phyloP scores from a whole-genome alignment of 345 rosid species.

The Pseudoturritis turrita region DNA sequence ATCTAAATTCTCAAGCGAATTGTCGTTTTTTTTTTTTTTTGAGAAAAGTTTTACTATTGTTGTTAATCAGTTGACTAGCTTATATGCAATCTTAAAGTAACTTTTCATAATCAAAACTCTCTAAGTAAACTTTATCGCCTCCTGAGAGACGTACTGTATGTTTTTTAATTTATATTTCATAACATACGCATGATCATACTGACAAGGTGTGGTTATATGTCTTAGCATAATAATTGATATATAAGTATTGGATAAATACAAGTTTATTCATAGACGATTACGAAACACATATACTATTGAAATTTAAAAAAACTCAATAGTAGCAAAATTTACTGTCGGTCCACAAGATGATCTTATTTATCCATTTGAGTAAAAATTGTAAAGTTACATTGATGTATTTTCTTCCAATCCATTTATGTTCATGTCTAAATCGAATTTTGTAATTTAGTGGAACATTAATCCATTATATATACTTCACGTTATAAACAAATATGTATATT shows the following conservation, averaged over 20 bases:
- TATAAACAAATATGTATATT: neutral
- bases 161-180: neutral
- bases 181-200: neutral
- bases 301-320: neutral
- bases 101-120: neutral
- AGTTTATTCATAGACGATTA: neutral
- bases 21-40: too few species aligned
- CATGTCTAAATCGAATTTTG: neutral
- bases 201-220: neutral
- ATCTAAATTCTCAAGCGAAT: neutral
- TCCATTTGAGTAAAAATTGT: neutral
- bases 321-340: neutral
- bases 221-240: neutral
- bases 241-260: neutral
- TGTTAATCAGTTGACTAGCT: neutral
- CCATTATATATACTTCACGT: neutral
- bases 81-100: neutral
- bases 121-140: neutral
- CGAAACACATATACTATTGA: neutral
- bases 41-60: too few species aligned
- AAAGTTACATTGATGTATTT: neutral
- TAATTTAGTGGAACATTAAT: neutral
- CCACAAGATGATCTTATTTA: neutral
- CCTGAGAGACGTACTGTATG: neutral
- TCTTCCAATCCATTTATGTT: neutral